phyloP scores from a whole-genome alignment of 345 rosid species.

The Salix koriyanagi region DNA sequence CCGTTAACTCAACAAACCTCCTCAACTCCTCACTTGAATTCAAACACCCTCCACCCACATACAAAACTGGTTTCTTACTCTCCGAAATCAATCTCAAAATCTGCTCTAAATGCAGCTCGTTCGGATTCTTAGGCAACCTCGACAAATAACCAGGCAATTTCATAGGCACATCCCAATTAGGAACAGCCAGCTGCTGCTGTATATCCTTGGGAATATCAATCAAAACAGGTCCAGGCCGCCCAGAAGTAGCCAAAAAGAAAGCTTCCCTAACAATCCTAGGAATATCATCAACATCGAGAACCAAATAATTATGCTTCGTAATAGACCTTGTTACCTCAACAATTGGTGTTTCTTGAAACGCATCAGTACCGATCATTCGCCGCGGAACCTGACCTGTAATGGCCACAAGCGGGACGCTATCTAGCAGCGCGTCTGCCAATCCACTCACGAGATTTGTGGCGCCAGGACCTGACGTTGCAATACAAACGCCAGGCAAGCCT shows the following conservation, averaged over 20 bases:
- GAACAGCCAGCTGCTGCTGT: conserved; percentile 83
- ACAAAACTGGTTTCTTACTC: conserved; percentile 83
- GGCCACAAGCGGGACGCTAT: conserved; percentile 84
- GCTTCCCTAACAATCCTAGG: conserved; percentile 82
- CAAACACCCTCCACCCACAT: conserved; percentile 98
- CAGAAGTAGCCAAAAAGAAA: conserved; percentile 76
- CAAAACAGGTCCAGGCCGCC: conserved; percentile 89
- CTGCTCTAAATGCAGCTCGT: conserved; percentile 54
- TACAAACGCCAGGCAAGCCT: conserved; percentile 81
- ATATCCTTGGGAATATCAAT: conserved; percentile 94
- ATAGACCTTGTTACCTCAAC: conserved; percentile 94
- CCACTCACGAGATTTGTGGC: conserved; percentile 90
- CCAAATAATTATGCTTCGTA: conserved; percentile 83
- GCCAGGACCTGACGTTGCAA: conserved; percentile 95
- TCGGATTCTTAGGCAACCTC: conserved; percentile 70
- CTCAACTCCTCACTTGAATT: conserved; percentile 79
- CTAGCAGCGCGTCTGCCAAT: conserved; percentile 82
- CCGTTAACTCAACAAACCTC: conserved; percentile 77
- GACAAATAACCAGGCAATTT: conserved; percentile 69
- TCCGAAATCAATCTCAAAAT: conserved; percentile 74
- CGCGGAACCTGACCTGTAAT: conserved; percentile 94
- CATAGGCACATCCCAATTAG: conserved; percentile 58
- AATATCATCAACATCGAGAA: conserved; percentile 80
- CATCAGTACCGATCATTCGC: conserved; percentile 89
- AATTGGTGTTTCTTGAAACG: conserved; percentile 88